A percentile compares a stretch with the other conserved stretches of the same genome.
Evolutionary conservation across 2,329 filamentous ascomycete species (phyloP).

Genomic region (Sporothrix protearum): DNA sequence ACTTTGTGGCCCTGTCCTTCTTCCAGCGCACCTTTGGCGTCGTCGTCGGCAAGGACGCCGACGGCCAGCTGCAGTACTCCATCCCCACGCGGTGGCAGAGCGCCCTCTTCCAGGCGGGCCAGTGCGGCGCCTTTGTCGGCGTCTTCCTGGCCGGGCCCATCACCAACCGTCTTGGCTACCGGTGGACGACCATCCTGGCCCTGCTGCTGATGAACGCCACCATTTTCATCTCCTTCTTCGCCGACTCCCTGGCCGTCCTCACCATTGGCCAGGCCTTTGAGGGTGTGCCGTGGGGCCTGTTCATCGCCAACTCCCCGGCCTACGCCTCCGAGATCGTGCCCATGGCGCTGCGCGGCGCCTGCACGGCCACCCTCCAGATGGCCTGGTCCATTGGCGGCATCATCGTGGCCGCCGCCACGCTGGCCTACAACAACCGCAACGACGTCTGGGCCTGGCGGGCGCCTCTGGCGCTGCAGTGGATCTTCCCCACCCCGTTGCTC

Average conservation of each 20-base stretch:
- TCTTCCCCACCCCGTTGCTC: constrained; percentile 46
- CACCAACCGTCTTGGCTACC: constrained; percentile 57
- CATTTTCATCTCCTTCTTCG: constrained; percentile 53
- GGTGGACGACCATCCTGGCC: constrained; percentile 52
- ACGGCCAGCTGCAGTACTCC: constrained; percentile 30
- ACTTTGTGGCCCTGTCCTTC: constrained; percentile 52
- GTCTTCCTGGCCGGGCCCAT: constrained; percentile 58
- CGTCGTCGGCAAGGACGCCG: constrained; percentile 28
- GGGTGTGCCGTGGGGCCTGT: constrained; percentile 62
- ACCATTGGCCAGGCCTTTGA: constrained; percentile 53
- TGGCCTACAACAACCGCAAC: constrained; percentile 44
- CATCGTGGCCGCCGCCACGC: constrained; percentile 56
- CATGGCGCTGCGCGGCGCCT: constrained; percentile 53
- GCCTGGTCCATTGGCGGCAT: constrained; percentile 58
- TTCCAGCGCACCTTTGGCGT: constrained; percentile 50
- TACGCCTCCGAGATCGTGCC: constrained; percentile 61
- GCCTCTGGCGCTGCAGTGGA: constrained; percentile 45
- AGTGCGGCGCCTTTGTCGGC: constrained; percentile 57
- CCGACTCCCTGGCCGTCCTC: constrained; percentile 44
- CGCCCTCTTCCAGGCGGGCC: constrained; percentile 53
- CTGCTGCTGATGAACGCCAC: constrained; percentile 57
- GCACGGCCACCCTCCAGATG: constrained; percentile 62
- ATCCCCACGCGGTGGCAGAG: constrained; percentile 56
- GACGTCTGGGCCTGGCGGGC: constrained; percentile 44
- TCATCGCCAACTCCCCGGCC: constrained; percentile 61